These are phyloP conservation scores for Lipomyces oligophaga DNA, from an alignment of 805 yeast genomes.

Conservation along the genomic window DNA sequence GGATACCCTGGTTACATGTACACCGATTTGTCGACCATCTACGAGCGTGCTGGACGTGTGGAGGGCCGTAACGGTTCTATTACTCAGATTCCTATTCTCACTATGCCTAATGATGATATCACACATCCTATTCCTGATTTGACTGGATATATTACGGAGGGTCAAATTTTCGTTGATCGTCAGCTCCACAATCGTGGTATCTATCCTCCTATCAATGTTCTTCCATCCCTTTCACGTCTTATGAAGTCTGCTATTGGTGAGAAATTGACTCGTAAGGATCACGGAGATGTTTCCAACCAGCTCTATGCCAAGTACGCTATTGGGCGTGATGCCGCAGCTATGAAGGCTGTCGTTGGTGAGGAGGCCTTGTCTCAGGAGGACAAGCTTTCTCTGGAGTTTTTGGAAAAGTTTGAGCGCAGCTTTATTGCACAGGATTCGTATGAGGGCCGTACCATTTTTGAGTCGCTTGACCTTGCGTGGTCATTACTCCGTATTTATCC, in stretches of 20 bases:
- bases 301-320: slow-evolving; percentile 98
- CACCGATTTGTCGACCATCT: slow-evolving; percentile 97
- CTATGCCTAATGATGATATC: slow-evolving; percentile 99
- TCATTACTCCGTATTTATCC: slow-evolving; percentile 96
- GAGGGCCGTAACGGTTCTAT: slow-evolving; percentile 99
- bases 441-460: slow-evolving; percentile 91
- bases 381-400: slow-evolving; percentile 92
- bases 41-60: slow-evolving; percentile 99
- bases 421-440: slow-evolving; percentile 96
- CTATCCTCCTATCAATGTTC: slow-evolving; percentile 97
- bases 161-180: slow-evolving; percentile 96
- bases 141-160: slow-evolving; percentile 99
- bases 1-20: slow-evolving; percentile 99
- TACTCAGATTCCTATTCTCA: slow-evolving; percentile 96
- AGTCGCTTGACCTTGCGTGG: slow-evolving; percentile 98
- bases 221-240: slow-evolving; percentile 94
- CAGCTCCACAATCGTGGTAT: slow-evolving; percentile 94
- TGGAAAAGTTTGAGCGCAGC: slow-evolving; percentile 95
- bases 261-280: slow-evolving; percentile 99
- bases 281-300: slow-evolving; percentile 98
- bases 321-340: slow-evolving; percentile 99
- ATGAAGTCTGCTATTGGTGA: slow-evolving; percentile 99
- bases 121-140: slow-evolving; percentile 99
- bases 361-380: slow-evolving; percentile 98
- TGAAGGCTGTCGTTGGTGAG: slow-evolving; percentile 99